A percentile compares a stretch with the other conserved stretches of the same genome.
Evolutionary conservation across 768 basidiomycete species (phyloP).

Genomic region (Rhizopogon vesiculosus): DNA sequence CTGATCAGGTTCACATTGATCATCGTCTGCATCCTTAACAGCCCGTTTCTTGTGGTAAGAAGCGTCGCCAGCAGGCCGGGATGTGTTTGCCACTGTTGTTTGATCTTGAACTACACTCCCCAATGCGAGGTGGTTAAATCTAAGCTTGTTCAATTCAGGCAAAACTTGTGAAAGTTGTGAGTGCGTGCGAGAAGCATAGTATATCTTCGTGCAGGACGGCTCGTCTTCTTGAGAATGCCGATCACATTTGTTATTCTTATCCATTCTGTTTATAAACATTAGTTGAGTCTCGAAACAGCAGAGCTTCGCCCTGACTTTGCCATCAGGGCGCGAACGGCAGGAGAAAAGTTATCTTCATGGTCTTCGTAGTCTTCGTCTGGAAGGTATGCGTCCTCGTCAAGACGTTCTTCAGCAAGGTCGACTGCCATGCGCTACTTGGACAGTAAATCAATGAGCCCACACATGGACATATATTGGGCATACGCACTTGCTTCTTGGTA

Average conservation of each 20-base stretch:
- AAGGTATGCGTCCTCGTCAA: constrained; percentile 67
- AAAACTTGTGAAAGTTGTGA: constrained; percentile 91
- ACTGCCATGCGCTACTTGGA: constrained; percentile 18
- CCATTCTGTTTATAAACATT: constrained; percentile 12
- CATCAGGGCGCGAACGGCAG: constrained; percentile 77
- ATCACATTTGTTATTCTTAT: constrained; percentile 3
- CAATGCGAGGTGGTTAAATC: constrained; percentile 34
- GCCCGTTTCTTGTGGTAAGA: constrained; percentile 14
- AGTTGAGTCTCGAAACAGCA: constrained; percentile 3
- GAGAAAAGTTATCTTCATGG: constrained; percentile 59
- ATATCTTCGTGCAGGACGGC: constrained; percentile 75
- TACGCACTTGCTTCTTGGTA: constrained; percentile 54
- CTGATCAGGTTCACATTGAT: constrained; percentile 16
- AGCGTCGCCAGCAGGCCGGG: background rate
- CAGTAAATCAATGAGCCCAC: constrained; percentile 2
- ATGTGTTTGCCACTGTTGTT: constrained; percentile 9
- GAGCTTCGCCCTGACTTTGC: constrained; percentile 47
- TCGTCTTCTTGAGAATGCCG: constrained; percentile 31
- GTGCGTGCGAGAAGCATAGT: constrained; percentile 93
- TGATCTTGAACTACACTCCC: background rate
- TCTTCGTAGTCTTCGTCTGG: constrained; percentile 46
- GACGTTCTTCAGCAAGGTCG: constrained; percentile 21
- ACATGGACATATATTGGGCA: background rate
- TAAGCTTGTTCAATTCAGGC: constrained; percentile 77
- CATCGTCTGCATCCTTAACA: constrained; percentile 16